Percentiles rank a stretch among this genome's conserved stretches.
Conservation (phyloP, 78 protist species). For the Neovahlkampfia damariscottae region DNA sequence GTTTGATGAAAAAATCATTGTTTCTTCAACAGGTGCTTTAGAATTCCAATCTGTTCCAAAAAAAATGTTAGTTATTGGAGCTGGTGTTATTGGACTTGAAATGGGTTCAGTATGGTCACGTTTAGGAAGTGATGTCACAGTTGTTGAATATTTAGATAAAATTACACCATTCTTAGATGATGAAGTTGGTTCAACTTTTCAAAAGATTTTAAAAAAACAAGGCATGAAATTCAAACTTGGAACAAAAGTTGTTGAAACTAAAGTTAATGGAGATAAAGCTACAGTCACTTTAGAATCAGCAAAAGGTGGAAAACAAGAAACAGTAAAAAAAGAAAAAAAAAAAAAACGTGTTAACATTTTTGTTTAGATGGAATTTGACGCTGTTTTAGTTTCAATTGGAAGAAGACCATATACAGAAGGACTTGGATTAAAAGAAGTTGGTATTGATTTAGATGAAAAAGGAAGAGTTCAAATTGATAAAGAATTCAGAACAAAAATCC, state of each 20-base stretch:
- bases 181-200: slow-evolving; percentile 65
- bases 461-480: slow-evolving; percentile 71
- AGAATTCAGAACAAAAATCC: slow-evolving; percentile 61
- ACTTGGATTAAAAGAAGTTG: slow-evolving; percentile 75
- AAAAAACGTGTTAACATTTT: too few relatives aligned
- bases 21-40: slow-evolving; percentile 94
- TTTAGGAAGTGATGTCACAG: slow-evolving; percentile 96
- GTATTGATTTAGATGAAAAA: slow-evolving; percentile 50
- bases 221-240: slow-evolving; percentile 66
- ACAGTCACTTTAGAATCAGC: slow-evolving; percentile 52
- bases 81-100: slow-evolving; percentile 98
- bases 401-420: slow-evolving; percentile 79
- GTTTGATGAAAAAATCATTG: slow-evolving; percentile 75
- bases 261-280: slow-evolving; percentile 12
- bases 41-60: slow-evolving; percentile 78
- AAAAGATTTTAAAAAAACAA: slow-evolving; percentile 59
- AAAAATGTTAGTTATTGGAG: slow-evolving; percentile 89
- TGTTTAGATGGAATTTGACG: too few relatives aligned
- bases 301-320: slow-evolving; percentile 33
- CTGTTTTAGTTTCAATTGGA: slow-evolving; percentile 85
- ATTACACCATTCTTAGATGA: slow-evolving; percentile 70
- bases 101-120: slow-evolving; percentile 94
- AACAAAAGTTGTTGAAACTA: slow-evolving; percentile 63
- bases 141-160: slow-evolving; percentile 80
- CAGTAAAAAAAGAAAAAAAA: slow-evolving; percentile 32